Percentiles rank a stretch among this genome's conserved stretches.
phyloP scores from a whole-genome alignment of 225 moss, liverwort and hornwort species.

The Physcomitrellopsis africana region DNA sequence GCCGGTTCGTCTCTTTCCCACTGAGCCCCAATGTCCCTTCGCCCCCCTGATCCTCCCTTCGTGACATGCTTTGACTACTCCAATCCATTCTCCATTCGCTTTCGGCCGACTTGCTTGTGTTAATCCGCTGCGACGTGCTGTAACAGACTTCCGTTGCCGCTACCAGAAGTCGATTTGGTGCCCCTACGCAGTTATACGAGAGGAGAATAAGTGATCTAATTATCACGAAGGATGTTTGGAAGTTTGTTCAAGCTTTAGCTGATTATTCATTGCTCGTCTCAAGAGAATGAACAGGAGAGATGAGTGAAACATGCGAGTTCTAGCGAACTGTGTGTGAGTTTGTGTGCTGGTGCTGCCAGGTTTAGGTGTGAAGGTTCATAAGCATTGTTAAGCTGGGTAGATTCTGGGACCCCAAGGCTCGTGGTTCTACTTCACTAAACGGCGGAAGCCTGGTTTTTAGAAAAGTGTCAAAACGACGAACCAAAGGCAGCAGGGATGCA shows the following conservation, averaged over 20 bases:
- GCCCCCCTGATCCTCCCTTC: neutral
- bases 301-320: neutral
- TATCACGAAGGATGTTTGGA: neutral
- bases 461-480: constrained; percentile 55
- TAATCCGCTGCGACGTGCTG: accelerated
- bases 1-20: constrained; percentile 20
- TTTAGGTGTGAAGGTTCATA: neutral
- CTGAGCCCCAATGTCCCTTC: constrained; percentile 5
- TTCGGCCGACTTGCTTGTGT: too few species aligned
- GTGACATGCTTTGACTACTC: constrained; percentile 7
- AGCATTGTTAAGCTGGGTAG: neutral
- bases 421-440: constrained; percentile 17
- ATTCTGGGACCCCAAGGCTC: neutral
- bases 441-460: constrained; percentile 49
- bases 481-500: constrained; percentile 58
- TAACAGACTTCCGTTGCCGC: neutral
- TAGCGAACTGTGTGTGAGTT: neutral
- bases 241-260: neutral
- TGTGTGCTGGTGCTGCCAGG: accelerated
- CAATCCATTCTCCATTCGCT: neutral
- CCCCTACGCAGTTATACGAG: too few species aligned
- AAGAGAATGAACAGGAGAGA: constrained; percentile 21
- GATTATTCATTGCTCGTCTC: too few species aligned
- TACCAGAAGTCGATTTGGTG: too few species aligned
- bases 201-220: neutral